Evolutionary conservation across 1,284 basidiomycete species (phyloP), one percentile per base, ranked within the genome.

Genomic region (Boletus semigastroideus): DNA sequence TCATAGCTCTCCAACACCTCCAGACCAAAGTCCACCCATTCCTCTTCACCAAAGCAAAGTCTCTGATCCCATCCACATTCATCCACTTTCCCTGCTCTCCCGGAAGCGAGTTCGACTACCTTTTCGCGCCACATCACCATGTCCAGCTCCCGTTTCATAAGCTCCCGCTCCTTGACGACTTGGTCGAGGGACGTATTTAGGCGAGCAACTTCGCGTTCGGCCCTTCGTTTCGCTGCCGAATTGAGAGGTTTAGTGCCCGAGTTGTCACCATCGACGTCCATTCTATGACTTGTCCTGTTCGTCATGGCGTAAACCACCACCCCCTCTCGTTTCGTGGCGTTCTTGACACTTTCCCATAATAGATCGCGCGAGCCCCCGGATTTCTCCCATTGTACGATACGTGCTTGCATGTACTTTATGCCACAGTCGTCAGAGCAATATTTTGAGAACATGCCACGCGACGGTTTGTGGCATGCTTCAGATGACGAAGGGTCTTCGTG

Each of bases 51-150:
- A 65, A 87, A 84, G 54, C 87, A 87, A n/a, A 94, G 73, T 27
- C 90, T 76, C 59, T 84, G 83, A 66, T 94, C 91, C 84, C 91
- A 92, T 2, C 91, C 91, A 69, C 91, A 94, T 56, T 82, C 79
- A 11, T 78, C 78, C 19, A 81, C 65, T 16, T 70, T 69, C 49
- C 82, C 81, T 11, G 85, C 80, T 22, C 86, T 76, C 40, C 79
- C 79, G 9, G 72, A 75, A 9, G 88, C 88, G 31, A 88, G 74
- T 48, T 82, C 77, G 16, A 89, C 69, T 25, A 92, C 64, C 52
- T 77, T 76, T 69, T 86, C 83, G 46, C 88, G 75, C 83, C 84
- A 88, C 3, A 76, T 54, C 8, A 87, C 74, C 36, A 82, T 73
- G 50, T 89, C 87, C 73, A 88, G 76, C 39, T 82, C 83, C 41